Conservation (phyloP, 768 basidiomycete genomes). For the Russula earlei region DNA sequence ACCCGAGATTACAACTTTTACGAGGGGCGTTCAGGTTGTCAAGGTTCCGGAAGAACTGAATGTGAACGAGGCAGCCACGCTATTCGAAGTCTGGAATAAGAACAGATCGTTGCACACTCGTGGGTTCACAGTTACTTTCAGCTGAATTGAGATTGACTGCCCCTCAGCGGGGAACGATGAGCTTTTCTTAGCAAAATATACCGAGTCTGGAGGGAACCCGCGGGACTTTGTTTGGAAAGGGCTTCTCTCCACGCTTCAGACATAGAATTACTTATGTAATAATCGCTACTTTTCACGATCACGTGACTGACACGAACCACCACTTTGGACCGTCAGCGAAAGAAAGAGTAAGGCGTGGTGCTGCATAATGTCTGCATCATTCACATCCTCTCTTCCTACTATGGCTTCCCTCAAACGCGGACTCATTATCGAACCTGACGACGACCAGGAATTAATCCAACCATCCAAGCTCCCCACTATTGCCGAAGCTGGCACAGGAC, state of each 20-base stretch:
- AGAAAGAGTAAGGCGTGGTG: too few relatives aligned
- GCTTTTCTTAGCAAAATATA: conserved; percentile 68
- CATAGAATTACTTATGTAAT: neutral
- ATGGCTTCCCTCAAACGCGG: conserved; percentile 15
- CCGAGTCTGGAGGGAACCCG: conserved; percentile 69
- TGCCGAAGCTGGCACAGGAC: conserved; percentile 13
- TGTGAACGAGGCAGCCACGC: conserved; percentile 56
- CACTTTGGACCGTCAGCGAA: too few relatives aligned
- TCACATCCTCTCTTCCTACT: conserved; percentile 19
- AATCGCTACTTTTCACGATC: neutral
- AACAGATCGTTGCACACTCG: conserved; percentile 45
- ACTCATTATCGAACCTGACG: neutral
- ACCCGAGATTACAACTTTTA: conserved; percentile 40
- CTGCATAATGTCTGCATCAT: conserved; percentile 16
- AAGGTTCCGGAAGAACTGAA: conserved; percentile 49
- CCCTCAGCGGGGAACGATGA: conserved; percentile 46
- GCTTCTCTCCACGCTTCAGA: conserved; percentile 23
- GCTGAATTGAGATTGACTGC: neutral
- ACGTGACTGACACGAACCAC: conserved; percentile 13
- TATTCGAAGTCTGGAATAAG: conserved; percentile 72
- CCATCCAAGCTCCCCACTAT: conserved; percentile 20
- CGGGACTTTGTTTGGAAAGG: conserved; percentile 55
- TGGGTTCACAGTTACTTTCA: conserved; percentile 25
- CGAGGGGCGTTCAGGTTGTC: conserved; percentile 43
- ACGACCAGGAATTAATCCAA: conserved; percentile 2